Conservation (phyloP, 106 monocot species). For the Dendrobium officinale region DNA sequence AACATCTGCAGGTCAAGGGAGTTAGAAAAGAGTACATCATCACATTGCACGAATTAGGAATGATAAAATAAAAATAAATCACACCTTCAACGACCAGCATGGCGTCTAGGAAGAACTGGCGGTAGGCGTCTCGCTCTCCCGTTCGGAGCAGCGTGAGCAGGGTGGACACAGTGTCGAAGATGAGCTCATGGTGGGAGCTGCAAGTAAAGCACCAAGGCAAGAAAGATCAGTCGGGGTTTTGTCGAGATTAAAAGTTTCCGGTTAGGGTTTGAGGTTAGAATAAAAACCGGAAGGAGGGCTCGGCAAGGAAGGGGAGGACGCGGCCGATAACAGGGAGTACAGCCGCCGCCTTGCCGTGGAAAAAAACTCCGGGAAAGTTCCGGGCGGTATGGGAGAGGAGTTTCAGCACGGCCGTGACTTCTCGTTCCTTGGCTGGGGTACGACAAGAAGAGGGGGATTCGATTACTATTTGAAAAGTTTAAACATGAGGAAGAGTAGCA, state of each 20-base stretch:
- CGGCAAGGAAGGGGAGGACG: conserved; percentile 74
- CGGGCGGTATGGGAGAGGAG: conserved; percentile 66
- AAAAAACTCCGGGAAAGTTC: conserved; percentile 89
- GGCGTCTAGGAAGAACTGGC: conserved; percentile 78
- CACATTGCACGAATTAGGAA: not conserved
- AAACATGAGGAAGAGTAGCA: not conserved
- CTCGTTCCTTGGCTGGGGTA: conserved; percentile 59
- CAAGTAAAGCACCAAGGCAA: not conserved
- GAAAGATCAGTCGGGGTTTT: not conserved
- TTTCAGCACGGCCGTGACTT: conserved; percentile 84
- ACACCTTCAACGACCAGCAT: conserved; percentile 62
- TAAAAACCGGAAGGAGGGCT: conserved; percentile 50
- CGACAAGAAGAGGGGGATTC: not conserved
- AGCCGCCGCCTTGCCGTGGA: conserved; percentile 61
- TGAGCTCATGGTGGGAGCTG: conserved; percentile 66
- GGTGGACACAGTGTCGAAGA: conserved; percentile 67
- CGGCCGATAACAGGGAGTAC: conserved; percentile 68
- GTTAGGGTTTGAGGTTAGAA: not conserved
- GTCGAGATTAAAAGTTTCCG: not conserved
- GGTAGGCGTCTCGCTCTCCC: conserved; percentile 65
- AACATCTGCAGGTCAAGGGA: conserved; percentile 42
- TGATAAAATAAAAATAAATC: not conserved
- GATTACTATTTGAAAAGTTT: not conserved
- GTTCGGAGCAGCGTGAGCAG: conserved; percentile 82
- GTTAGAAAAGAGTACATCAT: not conserved